Evolutionary conservation across 129 eudicot genomes (phyloP), one percentile per base, ranked within the genome.

Genomic region (Lactuca sativa): DNA sequence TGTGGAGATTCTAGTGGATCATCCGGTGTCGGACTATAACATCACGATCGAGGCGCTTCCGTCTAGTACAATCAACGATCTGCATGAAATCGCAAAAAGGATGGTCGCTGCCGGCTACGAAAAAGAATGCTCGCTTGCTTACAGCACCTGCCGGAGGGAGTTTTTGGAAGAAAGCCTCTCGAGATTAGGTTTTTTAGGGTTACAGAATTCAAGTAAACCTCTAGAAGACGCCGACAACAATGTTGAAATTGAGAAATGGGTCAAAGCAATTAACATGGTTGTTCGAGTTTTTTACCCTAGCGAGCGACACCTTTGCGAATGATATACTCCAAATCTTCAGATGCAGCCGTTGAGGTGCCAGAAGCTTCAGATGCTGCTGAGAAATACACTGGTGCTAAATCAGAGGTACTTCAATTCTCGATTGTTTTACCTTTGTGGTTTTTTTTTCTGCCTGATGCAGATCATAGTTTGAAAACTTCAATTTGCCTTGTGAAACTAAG

Each of bases 201-300:
- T 85, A 44, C 96, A 90, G 34, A 83, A 78, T 67, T 57, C 81
- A 40, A 84, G 82, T 70, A 56, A 43, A 59, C 58, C 34, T 49
- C 51, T 51, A 2, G 82, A 66, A 25, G 98, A 86, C 18, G 89
- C 81, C 4, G 84, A 85, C 53, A 85, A 87, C 53, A 97, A 93
- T 70, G 87, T 87, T n/a, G 97, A 93, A 69, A 87, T 93, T 11
- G 93, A 89, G 64, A 80, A 81, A 31, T 95, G 99, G 99, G 79
- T 71, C 30, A 95, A 95, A 61, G 95, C 85, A 10, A 71, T 89
- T 2, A 84, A 75, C 32, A 86, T 90, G 6, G 83, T 89, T 0
- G 80, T 90, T 5, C 65, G 90, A n/a, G 86, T 95, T 7, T 81
- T 95, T 5, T 95, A 85, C 62, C 97, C 99, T 1, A 90, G 97